Conservation (phyloP, 1,284 basidiomycete genomes). For the Fomitopsis palustris region DNA sequence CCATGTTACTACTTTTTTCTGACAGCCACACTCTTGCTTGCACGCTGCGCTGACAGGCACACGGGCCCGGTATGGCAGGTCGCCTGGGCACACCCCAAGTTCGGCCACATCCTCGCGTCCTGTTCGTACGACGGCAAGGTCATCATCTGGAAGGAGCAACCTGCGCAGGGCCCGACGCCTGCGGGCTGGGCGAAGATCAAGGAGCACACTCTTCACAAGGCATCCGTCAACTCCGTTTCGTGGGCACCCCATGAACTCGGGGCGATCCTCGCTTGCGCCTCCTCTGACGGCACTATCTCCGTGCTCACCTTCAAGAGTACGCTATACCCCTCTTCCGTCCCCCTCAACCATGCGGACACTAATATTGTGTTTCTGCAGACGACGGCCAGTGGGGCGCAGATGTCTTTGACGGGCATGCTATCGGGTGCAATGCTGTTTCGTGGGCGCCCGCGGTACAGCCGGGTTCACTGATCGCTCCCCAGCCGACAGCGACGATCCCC, state of each 20-base stretch:
- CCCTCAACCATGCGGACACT: not conserved
- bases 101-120: constrained; percentile 93
- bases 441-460: constrained; percentile 95
- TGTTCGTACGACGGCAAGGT: constrained; percentile 99
- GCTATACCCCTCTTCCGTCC: constrained; percentile 23
- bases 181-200: constrained; percentile 92
- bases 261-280: constrained; percentile 94
- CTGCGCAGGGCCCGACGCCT: constrained; percentile 47
- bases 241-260: constrained; percentile 99
- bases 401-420: constrained; percentile 94
- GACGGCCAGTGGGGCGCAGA: constrained; percentile 96
- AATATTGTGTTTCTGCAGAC: constrained; percentile 45
- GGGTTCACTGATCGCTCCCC: constrained; percentile 74
- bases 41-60: constrained; percentile 57
- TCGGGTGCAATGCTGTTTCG: constrained; percentile 95
- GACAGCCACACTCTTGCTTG: no score
- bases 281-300: constrained; percentile 97
- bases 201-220: constrained; percentile 93
- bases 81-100: constrained; percentile 98
- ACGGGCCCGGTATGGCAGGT: constrained; percentile 98
- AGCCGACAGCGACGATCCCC: constrained; percentile 35
- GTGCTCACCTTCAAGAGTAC: constrained; percentile 96
- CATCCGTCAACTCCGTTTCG: constrained; percentile 95
- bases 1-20: not conserved
- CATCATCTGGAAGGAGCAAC: constrained; percentile 95